Evolutionary conservation across 1,284 basidiomycete species (phyloP).

Genomic region (Boletus calvinii): DNA sequence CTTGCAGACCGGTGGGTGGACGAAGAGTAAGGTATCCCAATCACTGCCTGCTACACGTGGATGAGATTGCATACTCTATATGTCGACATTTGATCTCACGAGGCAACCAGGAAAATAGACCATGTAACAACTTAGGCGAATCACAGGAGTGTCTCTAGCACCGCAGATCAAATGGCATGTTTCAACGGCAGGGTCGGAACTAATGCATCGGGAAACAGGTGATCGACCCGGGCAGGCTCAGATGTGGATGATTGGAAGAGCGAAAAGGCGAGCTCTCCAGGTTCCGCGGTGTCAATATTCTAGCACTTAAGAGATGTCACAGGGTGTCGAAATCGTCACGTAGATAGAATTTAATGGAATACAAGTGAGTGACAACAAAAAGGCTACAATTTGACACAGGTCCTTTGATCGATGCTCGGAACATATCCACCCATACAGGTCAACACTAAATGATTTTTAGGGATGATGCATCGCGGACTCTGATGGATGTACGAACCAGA

Average conservation of each 20-base stretch:
- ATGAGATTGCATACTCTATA: background rate
- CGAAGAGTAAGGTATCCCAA: slow-evolving; percentile 51
- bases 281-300: background rate
- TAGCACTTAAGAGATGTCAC: background rate
- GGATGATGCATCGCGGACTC: background rate
- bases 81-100: slow-evolving; percentile 2
- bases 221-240: background rate
- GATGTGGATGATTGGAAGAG: background rate
- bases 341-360: background rate
- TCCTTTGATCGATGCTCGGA: slow-evolving; percentile 18
- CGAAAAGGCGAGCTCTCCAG: background rate
- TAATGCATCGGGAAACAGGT: background rate
- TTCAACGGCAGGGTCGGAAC: background rate
- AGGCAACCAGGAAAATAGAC: background rate
- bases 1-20: slow-evolving; percentile 73
- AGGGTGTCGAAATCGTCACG: background rate
- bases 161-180: slow-evolving; percentile 41
- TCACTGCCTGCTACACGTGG: background rate
- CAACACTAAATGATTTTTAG: slow-evolving; percentile 17
- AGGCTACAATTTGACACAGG: slow-evolving; percentile 17
- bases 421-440: slow-evolving; percentile 17
- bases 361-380: background rate
- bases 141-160: slow-evolving; percentile 14
- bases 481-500: slow-evolving; percentile 17
- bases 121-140: slow-evolving; percentile 27